Percentiles rank a stretch among this genome's conserved stretches.
These are phyloP conservation scores for Aspergillus incahuasiensis DNA, from an alignment of 495 filamentous ascomycete genomes.

Conservation along the genomic window DNA sequence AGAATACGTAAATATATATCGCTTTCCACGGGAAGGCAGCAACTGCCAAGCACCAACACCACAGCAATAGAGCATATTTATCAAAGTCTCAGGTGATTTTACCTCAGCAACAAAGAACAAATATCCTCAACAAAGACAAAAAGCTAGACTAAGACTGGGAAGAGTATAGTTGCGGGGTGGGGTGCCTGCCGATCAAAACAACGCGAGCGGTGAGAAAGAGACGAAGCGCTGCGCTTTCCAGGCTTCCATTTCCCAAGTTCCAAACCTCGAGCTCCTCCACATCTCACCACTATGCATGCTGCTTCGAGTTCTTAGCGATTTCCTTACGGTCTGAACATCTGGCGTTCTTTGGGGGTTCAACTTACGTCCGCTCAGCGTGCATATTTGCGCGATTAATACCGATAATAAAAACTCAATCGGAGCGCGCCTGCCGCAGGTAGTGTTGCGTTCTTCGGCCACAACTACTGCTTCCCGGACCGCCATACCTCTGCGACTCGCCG, in stretches of 20 bases:
- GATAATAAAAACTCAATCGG: not conserved
- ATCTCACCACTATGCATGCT: conserved; percentile 1
- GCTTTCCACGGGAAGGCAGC: too few species aligned
- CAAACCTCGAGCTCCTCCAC: not conserved
- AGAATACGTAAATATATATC: too few species aligned
- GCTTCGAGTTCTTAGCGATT: conserved; percentile 3
- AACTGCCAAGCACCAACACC: too few species aligned
- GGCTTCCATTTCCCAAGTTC: too few species aligned
- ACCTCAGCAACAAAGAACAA: not conserved
- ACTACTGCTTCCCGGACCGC: not conserved
- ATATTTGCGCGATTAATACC: not conserved
- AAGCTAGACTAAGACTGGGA: not conserved
- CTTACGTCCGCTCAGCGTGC: not conserved
- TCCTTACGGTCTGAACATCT: not conserved
- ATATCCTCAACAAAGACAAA: not conserved
- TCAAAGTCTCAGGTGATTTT: too few species aligned
- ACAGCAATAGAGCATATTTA: too few species aligned
- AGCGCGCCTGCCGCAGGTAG: not conserved
- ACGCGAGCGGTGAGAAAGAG: conserved; percentile 10
- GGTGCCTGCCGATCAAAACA: conserved; percentile 14
- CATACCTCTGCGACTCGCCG: not conserved
- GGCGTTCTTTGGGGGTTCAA: not conserved
- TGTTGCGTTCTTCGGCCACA: not conserved
- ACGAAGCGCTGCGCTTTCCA: not conserved
- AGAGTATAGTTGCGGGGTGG: conserved; percentile 1